A percentile compares a stretch with the other conserved stretches of the same genome.
phyloP scores from a whole-genome alignment of 495 filamentous ascomycete genomes.

The Lophiotrema nucula region DNA sequence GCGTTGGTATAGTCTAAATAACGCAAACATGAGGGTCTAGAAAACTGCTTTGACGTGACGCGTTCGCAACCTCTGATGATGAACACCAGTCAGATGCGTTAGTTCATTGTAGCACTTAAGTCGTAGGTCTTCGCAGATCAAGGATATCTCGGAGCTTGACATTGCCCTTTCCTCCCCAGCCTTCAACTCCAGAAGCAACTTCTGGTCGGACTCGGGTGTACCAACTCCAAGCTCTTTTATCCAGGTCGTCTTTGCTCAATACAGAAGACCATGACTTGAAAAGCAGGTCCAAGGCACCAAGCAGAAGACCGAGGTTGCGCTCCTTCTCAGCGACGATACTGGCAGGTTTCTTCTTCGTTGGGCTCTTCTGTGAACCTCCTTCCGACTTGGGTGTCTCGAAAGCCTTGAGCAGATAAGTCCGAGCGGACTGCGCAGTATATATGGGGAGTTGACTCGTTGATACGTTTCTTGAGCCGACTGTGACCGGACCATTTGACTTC shows the following conservation, averaged over 20 bases:
- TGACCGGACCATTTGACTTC: slow-evolving; percentile 40
- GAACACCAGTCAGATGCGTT: no score
- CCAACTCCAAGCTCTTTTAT: slow-evolving; percentile 75
- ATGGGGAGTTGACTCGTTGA: slow-evolving; percentile 56
- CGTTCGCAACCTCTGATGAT: no score
- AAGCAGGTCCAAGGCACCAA: slow-evolving; percentile 65
- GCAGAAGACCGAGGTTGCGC: slow-evolving; percentile 62
- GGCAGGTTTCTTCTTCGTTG: slow-evolving; percentile 41
- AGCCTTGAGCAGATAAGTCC: slow-evolving; percentile 59
- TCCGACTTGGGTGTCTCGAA: slow-evolving; percentile 48
- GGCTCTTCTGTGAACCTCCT: slow-evolving; percentile 5
- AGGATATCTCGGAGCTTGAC: slow-evolving; percentile 67
- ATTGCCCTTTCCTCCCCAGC: slow-evolving; percentile 78
- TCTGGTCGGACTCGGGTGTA: slow-evolving; percentile 72
- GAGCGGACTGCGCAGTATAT: slow-evolving; percentile 62
- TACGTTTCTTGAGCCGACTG: slow-evolving; percentile 21
- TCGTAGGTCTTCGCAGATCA: slow-evolving; percentile 50
- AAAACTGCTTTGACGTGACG: no score
- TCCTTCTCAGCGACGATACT: slow-evolving; percentile 50
- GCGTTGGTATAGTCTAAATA: no score
- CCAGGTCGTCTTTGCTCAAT: slow-evolving; percentile 60
- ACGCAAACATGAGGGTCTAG: no score
- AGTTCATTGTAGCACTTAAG: no score
- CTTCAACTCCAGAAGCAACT: slow-evolving; percentile 66
- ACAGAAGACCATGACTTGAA: slow-evolving; percentile 66